Base-by-base conservation (phyloP, 441 rosid species). In the Viola pubescens region DNA sequence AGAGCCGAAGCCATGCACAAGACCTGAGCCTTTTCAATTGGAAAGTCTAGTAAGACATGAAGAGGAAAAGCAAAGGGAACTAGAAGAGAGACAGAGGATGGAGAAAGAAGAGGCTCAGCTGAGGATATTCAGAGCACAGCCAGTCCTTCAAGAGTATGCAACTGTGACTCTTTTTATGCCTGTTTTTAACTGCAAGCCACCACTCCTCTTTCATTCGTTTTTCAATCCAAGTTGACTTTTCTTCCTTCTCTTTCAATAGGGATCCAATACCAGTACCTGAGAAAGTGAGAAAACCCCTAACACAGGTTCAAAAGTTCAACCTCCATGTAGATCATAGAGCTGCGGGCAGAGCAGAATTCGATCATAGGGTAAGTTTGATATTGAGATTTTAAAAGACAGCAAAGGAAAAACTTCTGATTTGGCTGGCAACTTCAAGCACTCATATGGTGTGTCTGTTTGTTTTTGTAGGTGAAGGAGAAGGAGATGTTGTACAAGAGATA, bases 181-280 rank as follows among this genome's bases (percentile, higher is more conserved):
- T 9, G 4, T 7, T 8, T 37, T 34, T 48, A 41, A 13, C 26
- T 19, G 26, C 26, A 19, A 19, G 1, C 26, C 26, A 19, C 19
- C 44, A 7, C 4, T 8, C 10, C 10, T 5, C 11, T 46, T 46
- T 46, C 48, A 46, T n/a, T 42, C 39, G 9, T 37, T 6, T 19
- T 19, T 19, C 26, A 19, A 19, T 5, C 6, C 41, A 5, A 44
- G 8, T 16, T 3, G 38, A 8, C 41, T 41, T 53, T 38, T 44
- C 10, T 44, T 7, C 57, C 11, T 26, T 37, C 6, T 43, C 12
- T 16, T 56, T 19, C 6, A 39, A 59, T 83, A 94, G 99, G 72
- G 98, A 94, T 59, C 94, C 98, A 44, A 79, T 88, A 72, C 97
- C 95, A 38, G 72, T 87, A 62, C 97, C 91, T 11, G 97, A 84